Percentiles rank a stretch among this genome's conserved stretches.
These are phyloP conservation scores for Euryodendron excelsum DNA, from an alignment of 148 eudicot genomes.

Conservation along the genomic window DNA sequence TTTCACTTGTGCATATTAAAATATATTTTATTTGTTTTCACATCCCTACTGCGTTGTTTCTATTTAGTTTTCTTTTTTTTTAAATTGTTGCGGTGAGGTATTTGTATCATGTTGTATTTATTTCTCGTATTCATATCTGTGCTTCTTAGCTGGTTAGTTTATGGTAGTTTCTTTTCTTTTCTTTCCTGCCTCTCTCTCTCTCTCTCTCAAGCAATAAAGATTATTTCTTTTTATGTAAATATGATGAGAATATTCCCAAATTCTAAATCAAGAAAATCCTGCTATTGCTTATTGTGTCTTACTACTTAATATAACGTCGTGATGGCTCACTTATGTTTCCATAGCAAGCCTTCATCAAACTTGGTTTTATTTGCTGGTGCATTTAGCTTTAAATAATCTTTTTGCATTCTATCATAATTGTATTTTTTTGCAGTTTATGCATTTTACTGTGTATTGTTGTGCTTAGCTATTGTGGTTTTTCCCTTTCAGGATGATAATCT, in stretches of 20 bases:
- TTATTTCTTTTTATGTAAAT: not conserved
- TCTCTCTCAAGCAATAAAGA: not conserved
- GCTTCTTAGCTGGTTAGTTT: not conserved
- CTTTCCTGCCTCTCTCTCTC: not conserved
- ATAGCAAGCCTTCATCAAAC: not conserved
- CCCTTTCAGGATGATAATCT: conserved; percentile 72
- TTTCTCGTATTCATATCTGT: too few species aligned
- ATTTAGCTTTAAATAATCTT: not conserved
- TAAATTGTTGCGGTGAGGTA: too few species aligned
- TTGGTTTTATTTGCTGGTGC: not conserved
- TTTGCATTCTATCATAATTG: not conserved
- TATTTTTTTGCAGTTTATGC: not conserved
- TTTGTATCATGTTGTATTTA: too few species aligned
- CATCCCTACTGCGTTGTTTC: too few species aligned
- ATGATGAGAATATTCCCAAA: not conserved
- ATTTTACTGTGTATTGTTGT: not conserved
- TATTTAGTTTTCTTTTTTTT: too few species aligned
- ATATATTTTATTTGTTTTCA: too few species aligned
- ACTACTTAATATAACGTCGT: not conserved
- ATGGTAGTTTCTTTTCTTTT: not conserved
- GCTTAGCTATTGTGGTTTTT: conserved; percentile 18
- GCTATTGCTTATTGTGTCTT: not conserved
- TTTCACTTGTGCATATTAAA: too few species aligned
- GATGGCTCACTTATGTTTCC: not conserved
- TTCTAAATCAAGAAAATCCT: not conserved